Conservation (phyloP, 768 basidiomycete species). For the Asterophora parasitica region DNA sequence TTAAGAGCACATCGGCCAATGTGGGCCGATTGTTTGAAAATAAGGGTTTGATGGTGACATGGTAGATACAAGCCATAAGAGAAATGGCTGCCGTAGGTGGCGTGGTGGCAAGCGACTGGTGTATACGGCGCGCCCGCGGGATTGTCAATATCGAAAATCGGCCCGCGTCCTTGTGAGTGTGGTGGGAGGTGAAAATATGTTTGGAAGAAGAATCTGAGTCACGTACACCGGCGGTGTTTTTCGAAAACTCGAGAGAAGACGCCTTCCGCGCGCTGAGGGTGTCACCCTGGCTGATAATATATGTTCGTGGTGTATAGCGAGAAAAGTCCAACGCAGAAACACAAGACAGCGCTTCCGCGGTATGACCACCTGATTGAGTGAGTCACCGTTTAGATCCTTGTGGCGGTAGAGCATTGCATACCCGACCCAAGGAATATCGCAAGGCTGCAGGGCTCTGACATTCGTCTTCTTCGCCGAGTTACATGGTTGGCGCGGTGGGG, state of each 20-base stretch:
- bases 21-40: constrained; percentile 17
- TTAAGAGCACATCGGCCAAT: constrained; percentile 71
- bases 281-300: constrained; percentile 82
- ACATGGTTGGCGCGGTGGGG: constrained; percentile 11
- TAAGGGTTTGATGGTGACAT: constrained; percentile 53
- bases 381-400: constrained; percentile 2
- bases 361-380: constrained; percentile 77
- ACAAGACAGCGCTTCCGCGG: constrained; percentile 76
- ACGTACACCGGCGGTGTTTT: constrained; percentile 11
- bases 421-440: constrained; percentile 95
- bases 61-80: constrained; percentile 54
- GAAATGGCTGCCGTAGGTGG: constrained; percentile 61
- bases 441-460: constrained; percentile 34
- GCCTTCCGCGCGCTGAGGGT: constrained; percentile 72
- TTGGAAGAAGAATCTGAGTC: not conserved
- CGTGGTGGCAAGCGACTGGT: constrained; percentile 71
- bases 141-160: constrained; percentile 57
- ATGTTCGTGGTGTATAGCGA: constrained; percentile 73
- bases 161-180: constrained; percentile 1
- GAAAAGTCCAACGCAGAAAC: constrained; percentile 67
- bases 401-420: constrained; percentile 27
- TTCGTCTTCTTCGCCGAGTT: constrained; percentile 2
- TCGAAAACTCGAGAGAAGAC: constrained; percentile 47
- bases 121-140: constrained; percentile 85
- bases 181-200: constrained; percentile 3